Percentiles rank a stretch among this genome's conserved stretches.
Conservation (phyloP, 805 yeast species). For the Pichia thaimueangensis region DNA sequence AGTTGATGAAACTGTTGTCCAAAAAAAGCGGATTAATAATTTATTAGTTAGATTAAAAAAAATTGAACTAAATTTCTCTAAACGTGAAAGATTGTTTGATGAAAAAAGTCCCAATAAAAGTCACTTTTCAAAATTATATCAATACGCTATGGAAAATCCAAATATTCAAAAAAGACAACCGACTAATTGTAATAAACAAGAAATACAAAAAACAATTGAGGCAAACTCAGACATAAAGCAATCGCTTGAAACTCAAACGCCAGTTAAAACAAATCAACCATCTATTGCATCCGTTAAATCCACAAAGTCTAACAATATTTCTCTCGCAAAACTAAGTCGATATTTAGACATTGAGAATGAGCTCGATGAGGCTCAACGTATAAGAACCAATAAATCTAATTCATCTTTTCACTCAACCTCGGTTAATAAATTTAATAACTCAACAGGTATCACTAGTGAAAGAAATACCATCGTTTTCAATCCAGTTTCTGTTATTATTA, state of each 20-base stretch:
- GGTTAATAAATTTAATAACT: not conserved
- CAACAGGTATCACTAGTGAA: not conserved
- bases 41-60: constrained; percentile 25
- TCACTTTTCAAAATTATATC: constrained; percentile 39
- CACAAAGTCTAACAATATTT: no score
- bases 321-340: constrained; percentile 21
- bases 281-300: no score
- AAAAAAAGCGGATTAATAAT: constrained; percentile 20
- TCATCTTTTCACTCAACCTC: not conserved
- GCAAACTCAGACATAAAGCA: not conserved
- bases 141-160: constrained; percentile 21
- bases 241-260: not conserved
- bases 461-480: not conserved
- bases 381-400: not conserved
- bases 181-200: no score
- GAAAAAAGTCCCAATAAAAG: constrained; percentile 33
- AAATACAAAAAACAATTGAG: not conserved
- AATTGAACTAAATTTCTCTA: constrained; percentile 33
- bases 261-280: not conserved
- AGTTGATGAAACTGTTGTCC: constrained; percentile 9
- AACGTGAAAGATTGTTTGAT: constrained; percentile 32
- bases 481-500: not conserved
- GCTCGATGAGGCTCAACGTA: constrained; percentile 20
- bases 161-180: constrained; percentile 13
- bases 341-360: constrained; percentile 23